These are phyloP conservation scores for Solanum ahanhuiri DNA, from an alignment of 257 asterid genomes.

Conservation along the genomic window DNA sequence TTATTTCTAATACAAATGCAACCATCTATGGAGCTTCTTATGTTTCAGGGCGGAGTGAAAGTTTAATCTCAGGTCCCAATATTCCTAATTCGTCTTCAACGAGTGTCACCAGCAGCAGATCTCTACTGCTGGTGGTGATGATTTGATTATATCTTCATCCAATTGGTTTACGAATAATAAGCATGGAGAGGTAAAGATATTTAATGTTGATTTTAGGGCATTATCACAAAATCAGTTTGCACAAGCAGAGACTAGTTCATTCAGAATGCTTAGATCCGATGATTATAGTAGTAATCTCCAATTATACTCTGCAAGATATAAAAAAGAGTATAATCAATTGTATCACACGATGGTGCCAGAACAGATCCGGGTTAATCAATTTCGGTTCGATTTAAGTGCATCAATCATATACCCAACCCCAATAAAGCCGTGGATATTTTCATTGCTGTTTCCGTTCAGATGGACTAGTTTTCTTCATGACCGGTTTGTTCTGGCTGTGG, in stretches of 20 bases:
- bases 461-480: constrained; percentile 66
- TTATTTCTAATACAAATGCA: background rate
- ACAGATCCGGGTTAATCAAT: too few species aligned
- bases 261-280: background rate
- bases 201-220: too few species aligned
- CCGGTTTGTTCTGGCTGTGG: constrained; percentile 85
- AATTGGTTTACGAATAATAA: background rate
- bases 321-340: too few species aligned
- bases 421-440: too few species aligned
- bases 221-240: too few species aligned
- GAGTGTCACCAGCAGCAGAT: background rate
- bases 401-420: too few species aligned
- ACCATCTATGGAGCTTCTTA: background rate
- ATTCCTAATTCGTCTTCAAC: background rate
- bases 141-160: background rate
- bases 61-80: background rate
- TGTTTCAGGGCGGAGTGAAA: background rate
- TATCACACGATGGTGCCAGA: background rate
- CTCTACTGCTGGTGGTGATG: background rate
- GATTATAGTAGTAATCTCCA: rapidly evolving
- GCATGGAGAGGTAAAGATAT: too few species aligned
- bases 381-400: too few species aligned
- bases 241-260: background rate
- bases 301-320: background rate
- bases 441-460: background rate